These are phyloP conservation scores for Xylaria acuta DNA, from an alignment of 495 filamentous ascomycete genomes.

Conservation along the genomic window DNA sequence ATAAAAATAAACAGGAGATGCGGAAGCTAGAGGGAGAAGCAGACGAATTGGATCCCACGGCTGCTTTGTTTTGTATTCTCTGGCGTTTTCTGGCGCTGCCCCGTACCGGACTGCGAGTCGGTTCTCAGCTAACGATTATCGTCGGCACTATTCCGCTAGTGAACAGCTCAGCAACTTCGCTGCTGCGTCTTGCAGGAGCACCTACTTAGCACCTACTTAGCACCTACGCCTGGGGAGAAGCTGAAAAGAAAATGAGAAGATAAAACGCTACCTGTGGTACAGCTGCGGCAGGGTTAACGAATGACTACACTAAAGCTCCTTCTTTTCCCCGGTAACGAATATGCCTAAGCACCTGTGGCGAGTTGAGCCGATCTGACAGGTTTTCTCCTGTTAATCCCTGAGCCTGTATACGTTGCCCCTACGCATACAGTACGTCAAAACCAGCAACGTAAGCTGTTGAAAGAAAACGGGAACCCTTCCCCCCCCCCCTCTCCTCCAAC, in stretches of 20 bases:
- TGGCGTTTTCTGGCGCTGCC: not conserved
- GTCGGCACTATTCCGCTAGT: constrained; percentile 15
- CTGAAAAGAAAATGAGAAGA: constrained; percentile 6
- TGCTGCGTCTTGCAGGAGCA: not conserved
- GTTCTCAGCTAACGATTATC: constrained; percentile 12
- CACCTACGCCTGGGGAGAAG: constrained; percentile 8
- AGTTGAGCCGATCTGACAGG: constrained; percentile 23
- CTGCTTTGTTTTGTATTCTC: constrained; percentile 4
- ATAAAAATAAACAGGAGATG: constrained; percentile 4
- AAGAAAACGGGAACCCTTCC: constrained; percentile 12
- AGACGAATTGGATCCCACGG: not conserved
- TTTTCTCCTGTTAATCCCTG: not conserved
- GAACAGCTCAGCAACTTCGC: constrained; percentile 4
- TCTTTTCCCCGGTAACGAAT: not conserved
- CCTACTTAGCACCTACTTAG: too few relatives aligned
- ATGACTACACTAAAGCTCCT: not conserved
- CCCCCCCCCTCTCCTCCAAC: not conserved
- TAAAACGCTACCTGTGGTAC: not conserved
- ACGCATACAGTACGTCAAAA: not conserved
- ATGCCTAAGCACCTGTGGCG: not conserved
- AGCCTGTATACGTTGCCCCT: not conserved
- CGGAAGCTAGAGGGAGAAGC: not conserved
- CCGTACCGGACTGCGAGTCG: constrained; percentile 16
- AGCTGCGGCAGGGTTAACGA: constrained; percentile 4
- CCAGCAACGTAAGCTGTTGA: not conserved